Base-by-base conservation (phyloP, 768 basidiomycete genomes). In the Amanita rubescens region DNA sequence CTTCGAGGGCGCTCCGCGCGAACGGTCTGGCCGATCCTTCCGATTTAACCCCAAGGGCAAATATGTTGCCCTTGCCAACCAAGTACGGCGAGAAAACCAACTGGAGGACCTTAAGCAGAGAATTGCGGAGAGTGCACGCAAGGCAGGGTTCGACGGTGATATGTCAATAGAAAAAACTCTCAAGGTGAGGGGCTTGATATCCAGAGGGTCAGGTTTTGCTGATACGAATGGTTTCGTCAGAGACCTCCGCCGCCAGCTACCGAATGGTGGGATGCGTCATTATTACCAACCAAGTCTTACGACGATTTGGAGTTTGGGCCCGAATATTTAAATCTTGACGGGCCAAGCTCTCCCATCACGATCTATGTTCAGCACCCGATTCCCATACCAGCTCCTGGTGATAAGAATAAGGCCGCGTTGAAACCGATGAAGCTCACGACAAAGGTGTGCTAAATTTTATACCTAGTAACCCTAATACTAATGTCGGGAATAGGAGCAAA, bases 331-430 rank as follows among this genome's bases (percentile, higher is more conserved):
- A 84, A 81, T 49, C 87, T 91, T 58, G 77, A 80, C 17, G 83
- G 75, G 12, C 64, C 68, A 5, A 73, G 84, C 60, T 88, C 89
- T 3, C 88, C 90, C 0, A 86, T 98, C 55, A 90, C 88, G 15
- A 78, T 90, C 35, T 94, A 94, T 62, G 82, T 98, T 47, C 96
- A 98, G 66, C 95, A 98, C 65, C 96, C 96, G 11, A 97, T 99
- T 56, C 91, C 91, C 9, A 94, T 99, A 53, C 92, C 92, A 44
- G 89, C 88, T 3, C 91, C 91, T 10, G 82, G 81, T 17, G 94
- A 95, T 57, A 92, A 92, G 73, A 85, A 81, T 64, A 83, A 86
- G 63, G 75, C 78, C 4, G 76, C 75, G 15, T 65, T 89, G 51
- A 91, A 94, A 63, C 87, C 92, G 2, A 69, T 97, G 59, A 96